These are phyloP conservation scores for Metrosideros polymorpha DNA, from an alignment of 441 rosid genomes.

Conservation along the genomic window DNA sequence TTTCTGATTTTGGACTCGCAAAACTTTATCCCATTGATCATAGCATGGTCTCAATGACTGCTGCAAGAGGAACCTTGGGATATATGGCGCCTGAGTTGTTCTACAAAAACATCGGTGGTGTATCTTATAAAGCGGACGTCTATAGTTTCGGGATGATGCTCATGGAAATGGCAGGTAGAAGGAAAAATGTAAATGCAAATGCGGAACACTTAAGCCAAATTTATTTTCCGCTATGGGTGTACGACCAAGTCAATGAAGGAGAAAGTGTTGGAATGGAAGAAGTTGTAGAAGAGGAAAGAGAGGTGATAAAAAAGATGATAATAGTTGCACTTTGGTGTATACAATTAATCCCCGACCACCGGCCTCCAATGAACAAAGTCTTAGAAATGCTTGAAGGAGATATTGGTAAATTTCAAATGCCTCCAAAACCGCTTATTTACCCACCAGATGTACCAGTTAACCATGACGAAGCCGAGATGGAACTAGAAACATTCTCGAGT, in stretches of 20 bases:
- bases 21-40: neutral
- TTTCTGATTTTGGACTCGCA: neutral
- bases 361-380: neutral
- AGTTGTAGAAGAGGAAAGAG: neutral
- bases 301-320: neutral
- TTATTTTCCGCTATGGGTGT: neutral
- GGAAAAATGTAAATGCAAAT: neutral
- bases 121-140: neutral
- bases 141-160: neutral
- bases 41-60: accelerated
- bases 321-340: neutral
- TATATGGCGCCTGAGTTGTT: neutral
- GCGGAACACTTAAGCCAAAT: neutral
- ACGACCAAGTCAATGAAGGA: neutral
- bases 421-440: neutral
- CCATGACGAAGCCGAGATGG: accelerated
- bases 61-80: neutral
- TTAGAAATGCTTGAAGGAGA: neutral
- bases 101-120: neutral
- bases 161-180: neutral
- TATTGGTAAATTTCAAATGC: neutral
- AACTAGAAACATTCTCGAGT: neutral
- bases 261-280: neutral
- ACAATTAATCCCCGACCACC: neutral
- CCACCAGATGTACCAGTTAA: accelerated